Evolutionary conservation across 257 asterid genomes (phyloP), one percentile per base, ranked within the genome.

Genomic region (Capsicum rhomboideum): DNA sequence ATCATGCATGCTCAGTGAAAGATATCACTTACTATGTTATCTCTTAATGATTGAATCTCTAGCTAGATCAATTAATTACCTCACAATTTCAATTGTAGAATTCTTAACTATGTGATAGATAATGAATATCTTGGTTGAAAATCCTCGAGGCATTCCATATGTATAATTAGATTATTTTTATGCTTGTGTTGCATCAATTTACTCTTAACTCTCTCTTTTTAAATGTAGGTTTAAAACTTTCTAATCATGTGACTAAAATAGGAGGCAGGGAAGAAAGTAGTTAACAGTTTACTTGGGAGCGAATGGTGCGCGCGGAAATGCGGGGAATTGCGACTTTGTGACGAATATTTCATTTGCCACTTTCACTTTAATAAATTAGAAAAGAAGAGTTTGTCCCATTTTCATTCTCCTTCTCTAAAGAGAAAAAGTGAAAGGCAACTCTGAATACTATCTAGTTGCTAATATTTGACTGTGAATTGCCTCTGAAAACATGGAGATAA

Each of bases 401-500:
- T 80, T 6, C 10, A 28, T 58, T 80, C 21, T 5, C 31, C 53
- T 80, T 37, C 17, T 14, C 72, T 16, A 61, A 58, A 82, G 56
- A 82, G 78, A 44, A 81, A 81, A 82, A 82, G 84, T 82, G 78
- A 81, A 81, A 81, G 84, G 28, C 40, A 81, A 37, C 23, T 79
- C 8, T 42, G n/a, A 56, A 54, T 20, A 56, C n/a, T 14, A 52
- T 52, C 52, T 28, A 20, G 29, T 4, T 18, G 20, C 49, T 55
- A 56, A 80, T 58, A 34, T 80, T 37, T 58, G 67, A 44, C 56
- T 23, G 44, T 7, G 26, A 29, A 75, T 77, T 78, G 42, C 37
- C 83, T 84, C 86, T 71, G 67, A 81, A 81, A 56, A 71, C 85
- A 71, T 80, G 82, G 78, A 82, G 28, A 85, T 67, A 64, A 6